phyloP scores from a whole-genome alignment of 805 yeast genomes.

The Barnettozyma salicaria region DNA sequence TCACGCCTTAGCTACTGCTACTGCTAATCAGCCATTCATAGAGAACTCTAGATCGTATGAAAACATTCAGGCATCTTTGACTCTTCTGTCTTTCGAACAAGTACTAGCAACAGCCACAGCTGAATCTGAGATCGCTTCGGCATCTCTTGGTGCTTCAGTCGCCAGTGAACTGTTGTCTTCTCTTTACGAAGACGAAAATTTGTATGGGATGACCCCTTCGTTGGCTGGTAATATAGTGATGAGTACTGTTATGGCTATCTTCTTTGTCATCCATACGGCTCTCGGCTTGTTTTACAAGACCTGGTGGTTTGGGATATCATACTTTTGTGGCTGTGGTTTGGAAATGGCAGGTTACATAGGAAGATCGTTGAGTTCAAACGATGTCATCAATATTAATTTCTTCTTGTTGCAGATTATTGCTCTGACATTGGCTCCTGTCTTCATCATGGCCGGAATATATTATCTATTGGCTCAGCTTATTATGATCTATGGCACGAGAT shows the following conservation, averaged over 20 bases:
- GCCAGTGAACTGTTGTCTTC: conserved; percentile 9
- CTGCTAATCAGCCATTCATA: conserved; percentile 8
- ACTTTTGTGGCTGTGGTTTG: conserved; percentile 48
- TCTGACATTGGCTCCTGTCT: conserved; percentile 75
- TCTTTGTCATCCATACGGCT: conserved; percentile 36
- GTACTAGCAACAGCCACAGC: conserved; percentile 14
- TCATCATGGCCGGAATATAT: conserved; percentile 80
- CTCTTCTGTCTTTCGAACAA: conserved; percentile 13
- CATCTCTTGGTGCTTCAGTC: conserved; percentile 7
- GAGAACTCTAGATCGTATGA: conserved; percentile 17
- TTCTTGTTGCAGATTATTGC: conserved; percentile 62
- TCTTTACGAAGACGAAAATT: conserved; percentile 9
- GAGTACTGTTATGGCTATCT: conserved; percentile 46
- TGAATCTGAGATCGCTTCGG: conserved; percentile 8
- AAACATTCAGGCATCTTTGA: conserved; percentile 18
- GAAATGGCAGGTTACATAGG: conserved; percentile 69
- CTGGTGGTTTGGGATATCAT: conserved; percentile 60
- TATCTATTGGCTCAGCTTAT: conserved; percentile 61
- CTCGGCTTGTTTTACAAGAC: conserved; percentile 44
- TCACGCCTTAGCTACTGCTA: conserved; percentile 17
- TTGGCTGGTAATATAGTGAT: conserved; percentile 54
- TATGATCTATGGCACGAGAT: conserved; percentile 52
- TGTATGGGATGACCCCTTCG: conserved; percentile 44
- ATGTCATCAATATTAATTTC: conserved; percentile 31
- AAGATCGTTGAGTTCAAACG: conserved; percentile 41